Percentiles rank a stretch among this genome's conserved stretches.
phyloP scores from a whole-genome alignment of 768 basidiomycete species.

The Ephemerocybe angulata region DNA sequence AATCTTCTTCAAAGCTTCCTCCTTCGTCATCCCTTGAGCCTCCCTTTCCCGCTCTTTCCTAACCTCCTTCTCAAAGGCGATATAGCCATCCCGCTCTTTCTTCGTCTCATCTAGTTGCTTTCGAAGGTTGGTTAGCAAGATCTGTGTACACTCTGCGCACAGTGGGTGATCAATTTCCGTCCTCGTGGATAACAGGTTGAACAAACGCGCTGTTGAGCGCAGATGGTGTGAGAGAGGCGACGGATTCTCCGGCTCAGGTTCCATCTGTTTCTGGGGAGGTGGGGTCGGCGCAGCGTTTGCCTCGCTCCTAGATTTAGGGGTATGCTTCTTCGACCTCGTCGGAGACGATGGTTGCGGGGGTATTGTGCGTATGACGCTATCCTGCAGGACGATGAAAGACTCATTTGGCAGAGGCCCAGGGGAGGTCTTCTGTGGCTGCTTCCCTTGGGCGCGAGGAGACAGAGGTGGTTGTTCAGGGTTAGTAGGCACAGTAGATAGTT shows the following conservation, averaged over 20 bases:
- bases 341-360: slow-evolving; percentile 50
- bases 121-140: slow-evolving; percentile 70
- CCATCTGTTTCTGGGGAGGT: slow-evolving; percentile 32
- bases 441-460: slow-evolving; percentile 56
- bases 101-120: slow-evolving; percentile 85
- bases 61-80: slow-evolving; percentile 87
- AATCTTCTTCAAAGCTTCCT: slow-evolving; percentile 70
- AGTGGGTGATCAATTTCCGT: slow-evolving; percentile 90
- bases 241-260: slow-evolving; percentile 56
- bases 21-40: slow-evolving; percentile 53
- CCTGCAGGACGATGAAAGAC: slow-evolving; percentile 88
- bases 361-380: slow-evolving; percentile 71
- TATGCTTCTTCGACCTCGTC: slow-evolving; percentile 40
- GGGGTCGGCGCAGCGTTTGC: slow-evolving; percentile 25
- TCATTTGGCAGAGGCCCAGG: slow-evolving; percentile 70
- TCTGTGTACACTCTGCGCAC: slow-evolving; percentile 90
- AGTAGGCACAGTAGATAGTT: slow-evolving; percentile 35
- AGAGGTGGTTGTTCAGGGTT: slow-evolving; percentile 31
- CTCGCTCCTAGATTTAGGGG: slow-evolving; percentile 32
- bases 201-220: slow-evolving; percentile 68
- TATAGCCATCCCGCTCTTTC: slow-evolving; percentile 89
- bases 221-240: slow-evolving; percentile 77
- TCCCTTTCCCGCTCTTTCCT: slow-evolving; percentile 78
- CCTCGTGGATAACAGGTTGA: slow-evolving; percentile 71
- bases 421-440: slow-evolving; percentile 53